Evolutionary conservation across 2,329 filamentous ascomycete genomes (phyloP).

Genomic region (Cytospora mali): DNA sequence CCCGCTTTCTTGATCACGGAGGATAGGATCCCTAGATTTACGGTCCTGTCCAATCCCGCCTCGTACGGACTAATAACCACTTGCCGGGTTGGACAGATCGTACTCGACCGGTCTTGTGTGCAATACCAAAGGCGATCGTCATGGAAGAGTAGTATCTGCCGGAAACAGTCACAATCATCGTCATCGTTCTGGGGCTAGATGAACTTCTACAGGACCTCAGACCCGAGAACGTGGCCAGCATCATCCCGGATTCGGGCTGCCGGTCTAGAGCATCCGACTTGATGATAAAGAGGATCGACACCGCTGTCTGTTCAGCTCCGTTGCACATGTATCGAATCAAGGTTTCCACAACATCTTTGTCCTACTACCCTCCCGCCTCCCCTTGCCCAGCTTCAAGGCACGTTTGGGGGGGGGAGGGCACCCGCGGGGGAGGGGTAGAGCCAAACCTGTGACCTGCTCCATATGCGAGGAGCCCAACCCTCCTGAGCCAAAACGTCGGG

Average conservation of each 20-base stretch:
- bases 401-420: no score
- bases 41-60: no score
- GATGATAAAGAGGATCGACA: background rate
- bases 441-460: slow-evolving; percentile 13
- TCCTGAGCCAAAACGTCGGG: background rate
- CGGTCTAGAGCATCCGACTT: background rate
- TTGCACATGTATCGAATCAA: background rate
- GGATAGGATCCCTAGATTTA: background rate
- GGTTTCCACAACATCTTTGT: background rate
- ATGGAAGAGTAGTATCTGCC: background rate
- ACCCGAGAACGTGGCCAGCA: background rate
- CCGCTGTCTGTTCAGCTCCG: background rate
- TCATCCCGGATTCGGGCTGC: background rate
- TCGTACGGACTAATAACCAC: background rate
- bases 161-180: background rate
- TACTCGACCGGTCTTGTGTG: background rate
- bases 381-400: background rate
- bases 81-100: slow-evolving; percentile 12
- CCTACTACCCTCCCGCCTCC: background rate
- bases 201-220: background rate
- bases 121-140: background rate
- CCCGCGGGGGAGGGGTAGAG: no score
- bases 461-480: slow-evolving; percentile 19
- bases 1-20: background rate
- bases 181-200: background rate